phyloP scores from a whole-genome alignment of 2,329 filamentous ascomycete species.

The Falciphora oryzae region DNA sequence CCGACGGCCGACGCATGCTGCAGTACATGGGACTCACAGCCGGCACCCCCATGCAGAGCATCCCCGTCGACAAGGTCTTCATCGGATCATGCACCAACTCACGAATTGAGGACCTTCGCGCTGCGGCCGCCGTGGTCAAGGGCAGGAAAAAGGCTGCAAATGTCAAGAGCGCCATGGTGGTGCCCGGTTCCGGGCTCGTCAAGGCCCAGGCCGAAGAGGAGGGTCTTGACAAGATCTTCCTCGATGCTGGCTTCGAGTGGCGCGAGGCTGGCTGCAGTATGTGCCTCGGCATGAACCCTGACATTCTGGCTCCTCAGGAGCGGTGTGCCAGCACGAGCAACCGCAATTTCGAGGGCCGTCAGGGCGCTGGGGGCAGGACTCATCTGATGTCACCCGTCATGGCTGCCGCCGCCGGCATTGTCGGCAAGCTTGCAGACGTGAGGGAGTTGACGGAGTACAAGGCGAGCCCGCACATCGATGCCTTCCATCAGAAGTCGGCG shows the following conservation, averaged over 20 bases:
- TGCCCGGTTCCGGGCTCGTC: slow-evolving; percentile 90
- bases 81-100: slow-evolving; percentile 98
- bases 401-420: slow-evolving; percentile 86
- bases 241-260: slow-evolving; percentile 93
- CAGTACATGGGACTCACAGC: slow-evolving; percentile 94
- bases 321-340: slow-evolving; percentile 94
- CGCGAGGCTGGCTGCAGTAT: slow-evolving; percentile 97
- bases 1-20: slow-evolving; percentile 71
- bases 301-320: slow-evolving; percentile 88
- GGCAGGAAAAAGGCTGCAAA: slow-evolving; percentile 83
- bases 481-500: slow-evolving; percentile 32
- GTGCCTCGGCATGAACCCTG: slow-evolving; percentile 99
- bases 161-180: slow-evolving; percentile 91
- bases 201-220: slow-evolving; percentile 89
- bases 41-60: slow-evolving; percentile 87
- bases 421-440: slow-evolving; percentile 87
- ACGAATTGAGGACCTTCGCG: slow-evolving; percentile 89
- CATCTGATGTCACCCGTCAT: slow-evolving; percentile 97
- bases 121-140: slow-evolving; percentile 78
- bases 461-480: slow-evolving; percentile 54
- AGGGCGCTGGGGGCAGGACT: slow-evolving; percentile 85
- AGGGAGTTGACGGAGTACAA: slow-evolving; percentile 65
- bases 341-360: slow-evolving; percentile 94
- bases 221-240: slow-evolving; percentile 88
- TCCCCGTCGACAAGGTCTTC: slow-evolving; percentile 90